These are phyloP conservation scores for Trichophyton mentagrophytes DNA, from an alignment of 2,329 filamentous ascomycete genomes.

Conservation along the genomic window DNA sequence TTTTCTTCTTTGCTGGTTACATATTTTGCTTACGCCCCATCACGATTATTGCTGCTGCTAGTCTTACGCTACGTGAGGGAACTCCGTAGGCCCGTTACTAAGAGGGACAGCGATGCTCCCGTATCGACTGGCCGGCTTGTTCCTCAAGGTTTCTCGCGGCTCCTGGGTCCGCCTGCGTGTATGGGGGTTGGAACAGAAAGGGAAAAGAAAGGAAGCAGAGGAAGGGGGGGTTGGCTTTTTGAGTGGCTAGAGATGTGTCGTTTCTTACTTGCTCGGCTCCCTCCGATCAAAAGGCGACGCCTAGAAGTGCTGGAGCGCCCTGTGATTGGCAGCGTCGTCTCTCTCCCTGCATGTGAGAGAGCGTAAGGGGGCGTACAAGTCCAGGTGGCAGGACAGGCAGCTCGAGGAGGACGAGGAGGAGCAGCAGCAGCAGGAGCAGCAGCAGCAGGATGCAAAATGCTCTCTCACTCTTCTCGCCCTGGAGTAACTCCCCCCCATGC, in stretches of 20 bases:
- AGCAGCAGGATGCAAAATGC: not conserved
- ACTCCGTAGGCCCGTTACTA: constrained; percentile 2
- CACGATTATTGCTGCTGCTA: constrained; percentile 4
- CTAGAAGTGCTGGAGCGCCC: not conserved
- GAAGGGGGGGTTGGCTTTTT: not conserved
- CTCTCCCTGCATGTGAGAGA: constrained; percentile 2
- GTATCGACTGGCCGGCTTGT: not conserved
- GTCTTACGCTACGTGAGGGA: constrained; percentile 1
- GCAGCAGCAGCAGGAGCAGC: too few relatives aligned
- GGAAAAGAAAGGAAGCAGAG: too few relatives aligned
- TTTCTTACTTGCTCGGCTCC: constrained; percentile 1
- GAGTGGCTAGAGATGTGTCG: not conserved
- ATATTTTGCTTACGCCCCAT: constrained; percentile 1
- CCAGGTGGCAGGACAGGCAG: too few relatives aligned
- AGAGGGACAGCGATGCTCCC: not conserved
- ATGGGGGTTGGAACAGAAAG: not conserved
- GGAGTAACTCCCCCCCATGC: not conserved
- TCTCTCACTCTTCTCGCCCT: constrained; percentile 47
- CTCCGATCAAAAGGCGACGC: not conserved
- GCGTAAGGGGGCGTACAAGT: not conserved
- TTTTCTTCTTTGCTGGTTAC: constrained; percentile 2
- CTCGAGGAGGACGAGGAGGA: not conserved
- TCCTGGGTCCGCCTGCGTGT: not conserved
- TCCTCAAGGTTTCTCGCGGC: not conserved
- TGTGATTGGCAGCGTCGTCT: constrained; percentile 3